Percentiles rank a stretch among this genome's conserved stretches.
These are phyloP conservation scores for Chlorella ohadii DNA, from an alignment of 139 green algal genomes.

Conservation along the genomic window DNA sequence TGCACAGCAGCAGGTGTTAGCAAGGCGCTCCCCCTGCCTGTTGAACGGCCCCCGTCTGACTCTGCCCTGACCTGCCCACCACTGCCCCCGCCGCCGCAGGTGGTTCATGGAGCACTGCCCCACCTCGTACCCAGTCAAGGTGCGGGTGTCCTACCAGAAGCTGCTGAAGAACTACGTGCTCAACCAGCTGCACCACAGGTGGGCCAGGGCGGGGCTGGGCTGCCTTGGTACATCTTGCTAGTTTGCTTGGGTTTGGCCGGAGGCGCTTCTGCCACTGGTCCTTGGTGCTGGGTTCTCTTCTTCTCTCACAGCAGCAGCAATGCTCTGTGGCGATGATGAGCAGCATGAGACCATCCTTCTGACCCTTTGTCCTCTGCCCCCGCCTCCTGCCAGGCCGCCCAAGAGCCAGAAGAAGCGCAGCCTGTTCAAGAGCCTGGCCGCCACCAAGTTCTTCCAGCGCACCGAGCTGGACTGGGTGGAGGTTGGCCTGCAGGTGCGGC, in stretches of 20 bases:
- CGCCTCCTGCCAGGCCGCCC: slow-evolving; percentile 65
- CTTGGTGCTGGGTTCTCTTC: too few species aligned
- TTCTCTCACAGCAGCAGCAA: too few species aligned
- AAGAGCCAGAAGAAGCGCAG: slow-evolving; percentile 97
- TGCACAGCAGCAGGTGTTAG: too few species aligned
- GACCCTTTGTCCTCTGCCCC: too few species aligned
- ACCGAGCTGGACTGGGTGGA: slow-evolving; percentile 99
- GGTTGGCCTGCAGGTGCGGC: slow-evolving; percentile 97
- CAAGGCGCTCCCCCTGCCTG: too few species aligned
- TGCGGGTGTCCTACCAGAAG: slow-evolving; percentile 99
- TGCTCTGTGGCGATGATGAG: too few species aligned
- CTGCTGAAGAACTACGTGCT: slow-evolving; percentile 99
- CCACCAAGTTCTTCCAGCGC: slow-evolving; percentile 99
- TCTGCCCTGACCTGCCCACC: too few species aligned
- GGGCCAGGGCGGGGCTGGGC: neutral
- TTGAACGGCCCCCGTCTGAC: too few species aligned
- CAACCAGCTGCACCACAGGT: slow-evolving; percentile 92
- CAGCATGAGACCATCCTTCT: too few species aligned
- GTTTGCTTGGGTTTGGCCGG: too few species aligned
- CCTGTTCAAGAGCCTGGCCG: slow-evolving; percentile 89
- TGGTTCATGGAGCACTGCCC: slow-evolving; percentile 95
- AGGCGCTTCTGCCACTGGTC: too few species aligned
- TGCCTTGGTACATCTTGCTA: too few species aligned
- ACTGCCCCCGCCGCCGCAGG: slow-evolving; percentile 48
- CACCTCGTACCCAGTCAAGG: slow-evolving; percentile 92